phyloP scores from a whole-genome alignment of 1,284 basidiomycete species.

The Fomitopsis schrenkii region DNA sequence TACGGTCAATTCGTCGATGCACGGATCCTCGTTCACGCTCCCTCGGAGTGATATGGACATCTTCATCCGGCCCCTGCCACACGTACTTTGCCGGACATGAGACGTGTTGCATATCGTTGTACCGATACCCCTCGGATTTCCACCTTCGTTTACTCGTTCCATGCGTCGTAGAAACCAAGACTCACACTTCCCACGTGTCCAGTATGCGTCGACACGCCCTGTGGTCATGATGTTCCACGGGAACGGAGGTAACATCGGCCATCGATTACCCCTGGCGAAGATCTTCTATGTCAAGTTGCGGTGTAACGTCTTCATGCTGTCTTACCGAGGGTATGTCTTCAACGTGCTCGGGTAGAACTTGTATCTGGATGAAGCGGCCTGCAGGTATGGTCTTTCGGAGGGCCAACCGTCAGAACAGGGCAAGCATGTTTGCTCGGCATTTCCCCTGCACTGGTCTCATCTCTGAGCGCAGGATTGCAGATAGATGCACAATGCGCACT shows the following conservation, averaged over 20 bases:
- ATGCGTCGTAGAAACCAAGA: not conserved
- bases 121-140: not conserved
- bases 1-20: too few relatives aligned
- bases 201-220: constrained; percentile 66
- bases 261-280: constrained; percentile 86
- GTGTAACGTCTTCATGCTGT: constrained; percentile 88
- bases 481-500: constrained; percentile 82
- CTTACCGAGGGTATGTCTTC: constrained; percentile 71
- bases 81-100: too few relatives aligned
- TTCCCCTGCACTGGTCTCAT: not conserved
- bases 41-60: too few relatives aligned
- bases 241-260: constrained; percentile 80
- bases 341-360: not conserved
- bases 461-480: constrained; percentile 52
- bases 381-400: constrained; percentile 79
- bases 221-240: constrained; percentile 92
- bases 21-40: too few relatives aligned
- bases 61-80: too few relatives aligned
- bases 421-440: constrained; percentile 22
- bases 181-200: constrained; percentile 1
- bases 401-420: constrained; percentile 84
- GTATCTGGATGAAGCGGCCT: not conserved
- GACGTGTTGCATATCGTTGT: not conserved
- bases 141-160: not conserved
- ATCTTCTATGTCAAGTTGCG: constrained; percentile 83